phyloP scores from a whole-genome alignment of 2,329 filamentous ascomycete genomes.

The Periconia sp. region DNA sequence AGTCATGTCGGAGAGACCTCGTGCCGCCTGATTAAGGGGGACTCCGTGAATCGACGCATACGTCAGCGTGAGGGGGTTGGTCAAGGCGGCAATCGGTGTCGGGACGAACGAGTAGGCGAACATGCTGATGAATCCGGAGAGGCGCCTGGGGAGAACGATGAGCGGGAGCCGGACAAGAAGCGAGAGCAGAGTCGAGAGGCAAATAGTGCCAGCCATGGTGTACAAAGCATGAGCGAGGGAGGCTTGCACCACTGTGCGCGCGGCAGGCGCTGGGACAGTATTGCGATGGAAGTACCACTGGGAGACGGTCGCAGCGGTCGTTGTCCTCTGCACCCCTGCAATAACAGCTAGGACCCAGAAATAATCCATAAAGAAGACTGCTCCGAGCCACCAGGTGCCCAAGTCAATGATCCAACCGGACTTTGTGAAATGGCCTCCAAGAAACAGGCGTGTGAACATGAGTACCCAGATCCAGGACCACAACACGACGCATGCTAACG shows the following conservation, averaged over 20 bases:
- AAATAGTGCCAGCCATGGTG: constrained; percentile 90
- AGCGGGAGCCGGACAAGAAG: constrained; percentile 84
- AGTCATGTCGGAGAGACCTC: constrained; percentile 80
- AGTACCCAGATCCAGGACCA: constrained; percentile 97
- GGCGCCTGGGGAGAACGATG: constrained; percentile 77
- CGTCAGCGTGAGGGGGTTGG: constrained; percentile 89
- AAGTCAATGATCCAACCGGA: constrained; percentile 79
- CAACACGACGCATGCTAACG: constrained; percentile 74
- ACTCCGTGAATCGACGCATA: constrained; percentile 94
- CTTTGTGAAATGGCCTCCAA: constrained; percentile 80
- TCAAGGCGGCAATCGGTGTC: constrained; percentile 82
- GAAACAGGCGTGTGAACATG: constrained; percentile 95
- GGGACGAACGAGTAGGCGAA: constrained; percentile 82
- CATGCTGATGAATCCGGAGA: constrained; percentile 72
- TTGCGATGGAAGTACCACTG: constrained; percentile 99
- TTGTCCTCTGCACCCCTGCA: constrained; percentile 85
- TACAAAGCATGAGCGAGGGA: constrained; percentile 82
- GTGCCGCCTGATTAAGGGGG: constrained; percentile 76
- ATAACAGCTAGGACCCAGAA: constrained; percentile 92
- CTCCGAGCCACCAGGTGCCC: constrained; percentile 94
- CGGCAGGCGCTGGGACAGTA: constrained; percentile 76
- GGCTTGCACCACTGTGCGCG: constrained; percentile 80
- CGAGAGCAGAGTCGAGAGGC: constrained; percentile 81
- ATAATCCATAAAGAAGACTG: constrained; percentile 91
- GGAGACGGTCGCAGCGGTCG: constrained; percentile 91